phyloP scores from a whole-genome alignment of 805 yeast species.

The Yarrowia phangngaensis region DNA sequence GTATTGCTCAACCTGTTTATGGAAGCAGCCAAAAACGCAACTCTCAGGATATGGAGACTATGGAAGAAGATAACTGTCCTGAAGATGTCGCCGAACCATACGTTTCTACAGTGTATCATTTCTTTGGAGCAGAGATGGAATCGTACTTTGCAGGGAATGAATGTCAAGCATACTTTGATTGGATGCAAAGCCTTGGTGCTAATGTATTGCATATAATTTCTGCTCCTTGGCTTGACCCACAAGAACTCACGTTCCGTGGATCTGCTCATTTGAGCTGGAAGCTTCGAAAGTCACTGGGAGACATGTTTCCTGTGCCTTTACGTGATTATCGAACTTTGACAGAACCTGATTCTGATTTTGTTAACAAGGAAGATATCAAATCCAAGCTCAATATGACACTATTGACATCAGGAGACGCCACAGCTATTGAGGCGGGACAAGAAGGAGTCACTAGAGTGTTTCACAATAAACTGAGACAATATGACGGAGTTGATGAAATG shows the following conservation, averaged over 20 bases:
- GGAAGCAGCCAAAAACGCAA: slow-evolving; percentile 8
- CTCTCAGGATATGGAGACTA: background rate
- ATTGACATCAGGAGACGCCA: background rate
- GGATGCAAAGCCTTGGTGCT: slow-evolving; percentile 50
- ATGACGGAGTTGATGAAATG: slow-evolving; percentile 3
- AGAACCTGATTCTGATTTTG: background rate
- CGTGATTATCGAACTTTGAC: slow-evolving; percentile 2
- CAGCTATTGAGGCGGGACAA: background rate
- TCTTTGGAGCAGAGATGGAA: slow-evolving; percentile 62
- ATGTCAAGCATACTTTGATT: slow-evolving; percentile 43
- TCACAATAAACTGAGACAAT: background rate
- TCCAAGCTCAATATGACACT: background rate
- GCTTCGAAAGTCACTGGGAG: slow-evolving; percentile 36
- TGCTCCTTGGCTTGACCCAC: slow-evolving; percentile 62
- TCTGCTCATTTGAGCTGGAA: slow-evolving; percentile 43
- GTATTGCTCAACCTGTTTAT: slow-evolving; percentile 7
- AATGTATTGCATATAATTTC: slow-evolving; percentile 58
- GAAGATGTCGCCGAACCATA: background rate
- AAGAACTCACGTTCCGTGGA: slow-evolving; percentile 56
- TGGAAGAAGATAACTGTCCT: background rate
- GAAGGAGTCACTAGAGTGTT: background rate
- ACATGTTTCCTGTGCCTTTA: slow-evolving; percentile 31
- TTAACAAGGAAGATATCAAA: background rate
- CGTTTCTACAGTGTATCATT: slow-evolving; percentile 55
- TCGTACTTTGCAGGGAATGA: slow-evolving; percentile 34